Evolutionary conservation across 2,329 filamentous ascomycete species (phyloP), one percentile per base, ranked within the genome.

Genomic region (Fusarium globosum): DNA sequence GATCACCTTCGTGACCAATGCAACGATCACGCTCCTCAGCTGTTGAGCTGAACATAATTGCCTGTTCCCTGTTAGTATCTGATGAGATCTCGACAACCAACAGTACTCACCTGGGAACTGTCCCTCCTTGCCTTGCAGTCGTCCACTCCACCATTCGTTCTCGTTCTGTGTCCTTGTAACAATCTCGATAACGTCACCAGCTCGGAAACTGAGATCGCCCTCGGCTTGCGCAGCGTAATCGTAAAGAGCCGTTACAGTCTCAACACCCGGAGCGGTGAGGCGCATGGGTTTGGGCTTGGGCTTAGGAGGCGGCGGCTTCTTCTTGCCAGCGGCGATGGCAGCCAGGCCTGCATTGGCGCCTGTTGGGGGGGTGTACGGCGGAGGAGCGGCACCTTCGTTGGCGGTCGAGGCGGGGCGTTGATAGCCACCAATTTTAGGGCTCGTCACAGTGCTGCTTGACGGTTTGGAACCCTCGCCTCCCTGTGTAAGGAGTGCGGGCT

Each of bases 61-160:
- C 86, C 87, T 88, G 52, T 33, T 36, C 45, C 28, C 23, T 21
- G 56, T 83, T 73, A 84, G 79, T 48, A 51, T 41, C 21, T n/a
- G 15, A 18, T 16, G 52, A 39, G 41, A 41, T 48, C 30, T 53
- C 16, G 20, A n/a, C 6, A 10, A 2, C 36, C 20, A 43, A 14
- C 26, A 41, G 21, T 30, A 82, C 90, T 80, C 87, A 97, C 96
- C 96, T 84, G 96, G 96, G 82, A 99, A 99, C 80, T 98, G 96
- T 33, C 96, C 96, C 79, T 93, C 86, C 83, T 92, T 92, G 55
- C 93, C 94, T 67, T 92, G 87, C 61, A 97, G 80, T 80, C 90
- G 93, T 42, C 96, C 96, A 14, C 88, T 92, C 96, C 96, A 99
- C 96, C 96, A 99, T 83, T 99, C 96, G 77, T 99, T 98, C 58